Base-by-base conservation (phyloP, 805 yeast species). In the Sungouiozyma ichnusensis region DNA sequence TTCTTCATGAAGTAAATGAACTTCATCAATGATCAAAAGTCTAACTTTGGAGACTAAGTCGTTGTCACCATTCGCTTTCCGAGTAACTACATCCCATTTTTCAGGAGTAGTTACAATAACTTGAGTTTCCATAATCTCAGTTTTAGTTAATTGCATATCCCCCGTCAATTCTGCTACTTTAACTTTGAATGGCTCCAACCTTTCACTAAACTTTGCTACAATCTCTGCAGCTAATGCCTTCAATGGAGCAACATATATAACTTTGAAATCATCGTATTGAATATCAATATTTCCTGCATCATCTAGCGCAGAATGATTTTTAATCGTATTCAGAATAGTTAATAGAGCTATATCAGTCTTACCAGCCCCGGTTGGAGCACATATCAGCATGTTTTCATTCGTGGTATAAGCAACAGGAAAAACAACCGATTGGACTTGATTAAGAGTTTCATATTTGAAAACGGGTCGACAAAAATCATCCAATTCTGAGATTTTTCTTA, bases 321-420 rank as follows among this genome's bases (percentile, higher is more conserved):
- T 75, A 13, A 90, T 79, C 0, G 92, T 76, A 53, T 83, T 90
- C 40, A 88, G 65, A 47, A 88, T 78, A 0, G 96, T 69, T 33
- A 88, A 65, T 44, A 88, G 63, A 0, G 97, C 97, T 20, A 88
- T 90, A 61, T 88, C 96, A 0, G 97, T 88, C 58, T 88, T 88
- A 74, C 97, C 97, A 4, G 97, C 95, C 71, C 97, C 97, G 0
- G 97, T 88, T 1, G 97, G 97, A 0, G 97, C 96, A 76, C 97
- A 88, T 3, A 88, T 86, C 39, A 88, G 67, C 95, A 92, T 85
- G 55, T 90, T 90, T 54, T 90, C 97, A 60, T 85, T 87, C 4
- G 97, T 82, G 42, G 82, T 78, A 59, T 90, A 92, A 0, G 95
- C 97, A 13, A 88, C 85, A 0, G 95, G 95, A 51, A 71, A 92